Evolutionary conservation across 208 protist genomes (phyloP), one percentile per base, ranked within the genome.

Genomic region (Wallacemonas sp.): DNA sequence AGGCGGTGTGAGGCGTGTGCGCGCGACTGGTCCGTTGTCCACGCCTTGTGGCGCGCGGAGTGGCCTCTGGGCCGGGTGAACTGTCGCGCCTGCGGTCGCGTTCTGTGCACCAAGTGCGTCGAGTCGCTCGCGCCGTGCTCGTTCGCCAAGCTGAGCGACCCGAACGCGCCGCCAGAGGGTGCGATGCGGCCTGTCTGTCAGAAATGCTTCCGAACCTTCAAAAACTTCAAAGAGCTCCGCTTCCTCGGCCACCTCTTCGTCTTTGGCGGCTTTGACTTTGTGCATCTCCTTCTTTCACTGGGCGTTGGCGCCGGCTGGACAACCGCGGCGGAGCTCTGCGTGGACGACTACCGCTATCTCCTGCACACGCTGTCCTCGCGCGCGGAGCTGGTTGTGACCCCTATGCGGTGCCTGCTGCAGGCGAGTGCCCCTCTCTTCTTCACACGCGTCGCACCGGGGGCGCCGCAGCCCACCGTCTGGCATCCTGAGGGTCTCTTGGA

Each of bases 281-380:
- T 69, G 14, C 75, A 93, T n/a, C 58, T 93, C 21, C 70, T 76
- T 19, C 76, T 93, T 24, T 79, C 78, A 36, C 83, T 84, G 49
- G 78, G 73, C 24, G 78, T 93, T 4, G 90, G 79, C 34, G 63
- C 55, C 48, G 74, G 87, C 67, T 93, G 87, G 84, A 74, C 69
- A 2, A 65, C 80, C n/a, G 83, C 83, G 16, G 83, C 87, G 8
- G 83, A 93, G 74, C 62, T 93, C 57, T 90, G 83, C 74, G 78
- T 93, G 54, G 85, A 79, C 61, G 83, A 90, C 67, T 83, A 88
- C 56, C 76, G 87, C 26, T 71, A 83, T 19, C 72, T 83, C 23
- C 72, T 93, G 23, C 82, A 93, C 74, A 74, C 21, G 62, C 63
- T 43, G 78, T 87, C 21, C 62, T 80, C 52, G 68, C 68, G 9